Conservation (phyloP, 2,329 filamentous ascomycete species). For the Cytospora schulzeri region DNA sequence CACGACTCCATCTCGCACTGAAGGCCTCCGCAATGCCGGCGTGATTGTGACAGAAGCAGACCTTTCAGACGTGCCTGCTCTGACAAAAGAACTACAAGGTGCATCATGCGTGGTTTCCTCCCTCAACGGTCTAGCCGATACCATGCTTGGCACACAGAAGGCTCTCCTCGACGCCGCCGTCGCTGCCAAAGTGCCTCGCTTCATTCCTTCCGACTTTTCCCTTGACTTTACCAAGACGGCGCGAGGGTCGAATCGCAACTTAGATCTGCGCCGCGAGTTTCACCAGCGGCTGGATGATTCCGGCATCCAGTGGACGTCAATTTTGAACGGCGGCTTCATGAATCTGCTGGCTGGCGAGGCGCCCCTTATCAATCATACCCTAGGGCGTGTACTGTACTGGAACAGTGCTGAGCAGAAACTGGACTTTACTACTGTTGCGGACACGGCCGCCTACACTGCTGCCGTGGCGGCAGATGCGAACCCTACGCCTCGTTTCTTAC, state of each 20-base stretch:
- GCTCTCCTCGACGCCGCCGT: constrained; percentile 59
- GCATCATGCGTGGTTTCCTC: constrained; percentile 22
- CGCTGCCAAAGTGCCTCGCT: constrained; percentile 60
- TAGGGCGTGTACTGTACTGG: constrained; percentile 25
- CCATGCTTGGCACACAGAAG: constrained; percentile 44
- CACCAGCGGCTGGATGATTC: constrained; percentile 27
- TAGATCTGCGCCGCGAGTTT: constrained; percentile 30
- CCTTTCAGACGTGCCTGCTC: constrained; percentile 23
- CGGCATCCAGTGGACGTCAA: constrained; percentile 28
- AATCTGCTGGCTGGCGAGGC: constrained; percentile 21
- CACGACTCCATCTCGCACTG: constrained; percentile 20
- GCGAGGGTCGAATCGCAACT: constrained; percentile 29
- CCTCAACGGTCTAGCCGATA: constrained; percentile 27
- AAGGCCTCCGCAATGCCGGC: constrained; percentile 16
- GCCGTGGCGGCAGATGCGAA: constrained; percentile 28
- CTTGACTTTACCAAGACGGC: constrained; percentile 31
- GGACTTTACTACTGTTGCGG: constrained; percentile 29
- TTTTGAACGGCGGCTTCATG: constrained; percentile 30
- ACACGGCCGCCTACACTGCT: constrained; percentile 29
- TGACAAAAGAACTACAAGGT: constrained; percentile 19
- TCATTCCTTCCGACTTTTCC: constrained; percentile 61
- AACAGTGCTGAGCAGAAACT: constrained; percentile 23
- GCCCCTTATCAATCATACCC: constrained; percentile 22
- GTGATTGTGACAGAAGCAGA: constrained; percentile 24
- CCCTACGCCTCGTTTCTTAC: constrained; percentile 27